These are phyloP conservation scores for Candida coquimbonensis DNA, from an alignment of 805 yeast genomes.

Conservation along the genomic window DNA sequence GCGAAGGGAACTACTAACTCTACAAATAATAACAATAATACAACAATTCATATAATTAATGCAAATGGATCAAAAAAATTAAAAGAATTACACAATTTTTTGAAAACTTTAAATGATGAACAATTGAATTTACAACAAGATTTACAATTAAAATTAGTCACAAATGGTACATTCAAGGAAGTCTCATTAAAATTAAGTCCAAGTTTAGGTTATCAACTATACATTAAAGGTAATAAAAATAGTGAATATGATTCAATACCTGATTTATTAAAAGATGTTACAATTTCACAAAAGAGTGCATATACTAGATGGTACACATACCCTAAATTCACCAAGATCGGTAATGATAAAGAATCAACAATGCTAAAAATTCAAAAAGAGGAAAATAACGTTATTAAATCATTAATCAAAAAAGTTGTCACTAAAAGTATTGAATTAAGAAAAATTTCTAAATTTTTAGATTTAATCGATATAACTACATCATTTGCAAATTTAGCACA, in stretches of 20 bases:
- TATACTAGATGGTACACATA: constrained; percentile 39
- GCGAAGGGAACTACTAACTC: neutral
- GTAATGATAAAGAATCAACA: constrained; percentile 37
- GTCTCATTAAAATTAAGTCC: constrained; percentile 35
- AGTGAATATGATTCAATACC: constrained; percentile 6
- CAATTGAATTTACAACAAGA: neutral
- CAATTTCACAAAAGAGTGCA: constrained; percentile 33
- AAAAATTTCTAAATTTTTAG: constrained; percentile 42
- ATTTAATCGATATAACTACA: constrained; percentile 62
- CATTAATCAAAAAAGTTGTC: constrained; percentile 41
- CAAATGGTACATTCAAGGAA: constrained; percentile 22
- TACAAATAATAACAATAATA: too few species aligned
- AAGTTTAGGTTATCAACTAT: constrained; percentile 40
- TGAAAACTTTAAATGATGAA: constrained; percentile 15
- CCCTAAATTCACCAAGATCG: constrained; percentile 48
- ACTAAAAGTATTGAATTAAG: constrained; percentile 41
- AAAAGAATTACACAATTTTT: constrained; percentile 15
- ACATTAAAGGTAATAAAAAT: constrained; percentile 28
- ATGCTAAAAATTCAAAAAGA: constrained; percentile 42
- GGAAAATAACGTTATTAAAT: constrained; percentile 47
- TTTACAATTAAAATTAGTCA: constrained; percentile 12
- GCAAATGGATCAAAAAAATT: constrained; percentile 7
- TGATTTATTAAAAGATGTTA: constrained; percentile 12
- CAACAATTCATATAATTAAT: constrained; percentile 5
- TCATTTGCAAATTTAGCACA: constrained; percentile 67